Evolutionary conservation across 2,329 filamentous ascomycete genomes (phyloP), one percentile per base, ranked within the genome.

Genomic region (Aureobasidium sp.): DNA sequence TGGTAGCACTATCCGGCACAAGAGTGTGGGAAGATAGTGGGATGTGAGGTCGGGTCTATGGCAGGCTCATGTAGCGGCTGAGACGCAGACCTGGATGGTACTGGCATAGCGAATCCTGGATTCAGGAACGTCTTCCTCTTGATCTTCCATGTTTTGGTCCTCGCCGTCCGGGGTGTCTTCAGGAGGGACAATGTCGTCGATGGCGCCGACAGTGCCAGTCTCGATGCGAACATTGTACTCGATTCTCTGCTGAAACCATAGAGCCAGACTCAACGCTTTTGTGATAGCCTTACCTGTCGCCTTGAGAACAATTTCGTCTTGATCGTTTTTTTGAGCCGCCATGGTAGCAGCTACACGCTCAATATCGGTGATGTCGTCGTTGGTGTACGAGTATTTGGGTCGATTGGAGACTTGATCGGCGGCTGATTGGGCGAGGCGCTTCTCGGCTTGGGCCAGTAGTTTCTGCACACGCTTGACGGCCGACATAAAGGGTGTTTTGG

Each of bases 251-350:
- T 84, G 80, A 66, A 90, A 90, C 78, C 83, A 87, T 37, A 82
- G 72, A 0, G 83, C 88, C 6, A 91, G 72, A 29, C 81, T 77
- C 63, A 89, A 72, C 0, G 82, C 82, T 72, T 84, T 85, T 64
- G 81, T 77, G 33, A 91, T 85, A 8, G 87, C 88, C 66, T 80
- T 81, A 1, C 88, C 87, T 0, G 85, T 86, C 8, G 83, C 88
- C 60, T 87, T 79, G 1, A 90, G 71, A 15, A 81, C 76, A 4
- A 89, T 85, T 22, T 79, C 76, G 66, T 85, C 82, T 57, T 67
- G 67, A 8, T 66, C 66, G 39, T 77, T 67, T 48, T 70, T 67
- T 37, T 71, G 67, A 69, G 50, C 71, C 68, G 67, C 69, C 31
- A 73, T 66, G 40, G 44, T 45, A 17, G 48, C 61, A 17, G 61